Percentiles rank a stretch among this genome's conserved stretches.
Evolutionary conservation across 345 rosid species (phyloP).

Genomic region (Euclidium syriacum): DNA sequence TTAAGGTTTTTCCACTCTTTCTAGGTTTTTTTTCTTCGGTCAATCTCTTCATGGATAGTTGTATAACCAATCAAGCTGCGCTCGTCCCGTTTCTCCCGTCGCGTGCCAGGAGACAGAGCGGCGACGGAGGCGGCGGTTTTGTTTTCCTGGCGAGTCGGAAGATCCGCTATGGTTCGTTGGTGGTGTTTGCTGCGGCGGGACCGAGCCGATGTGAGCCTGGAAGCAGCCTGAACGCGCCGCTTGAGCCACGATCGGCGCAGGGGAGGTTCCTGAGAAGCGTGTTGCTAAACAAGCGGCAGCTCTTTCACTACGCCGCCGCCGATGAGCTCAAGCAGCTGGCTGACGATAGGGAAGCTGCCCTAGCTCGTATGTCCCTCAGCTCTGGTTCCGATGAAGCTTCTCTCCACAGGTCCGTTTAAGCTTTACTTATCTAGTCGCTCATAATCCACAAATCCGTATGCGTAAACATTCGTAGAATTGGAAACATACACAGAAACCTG

Average conservation of each 20-base stretch:
- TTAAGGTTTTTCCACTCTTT: not conserved
- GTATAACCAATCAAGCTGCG: constrained; percentile 36
- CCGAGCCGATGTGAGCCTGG: constrained; percentile 76
- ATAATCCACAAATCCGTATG: not conserved
- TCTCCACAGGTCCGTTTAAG: constrained; percentile 63
- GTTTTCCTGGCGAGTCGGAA: not conserved
- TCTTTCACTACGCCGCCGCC: constrained; percentile 66
- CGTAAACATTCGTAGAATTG: not conserved
- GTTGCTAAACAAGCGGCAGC: constrained; percentile 63
- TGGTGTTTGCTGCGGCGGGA: constrained; percentile 44
- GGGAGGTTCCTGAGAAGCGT: constrained; percentile 76
- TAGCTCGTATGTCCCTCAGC: constrained; percentile 53
- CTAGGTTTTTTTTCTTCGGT: not conserved
- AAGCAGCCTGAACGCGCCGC: constrained; percentile 78
- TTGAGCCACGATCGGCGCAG: constrained; percentile 57
- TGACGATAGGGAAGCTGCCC: constrained; percentile 51
- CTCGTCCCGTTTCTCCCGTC: constrained; percentile 29
- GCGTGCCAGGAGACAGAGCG: constrained; percentile 27
- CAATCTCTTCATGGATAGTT: constrained; percentile 48
- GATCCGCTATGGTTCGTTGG: not conserved
- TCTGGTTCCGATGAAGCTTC: constrained; percentile 65
- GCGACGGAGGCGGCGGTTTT: constrained; percentile 23
- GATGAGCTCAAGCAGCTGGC: constrained; percentile 74
- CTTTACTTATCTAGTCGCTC: not conserved
- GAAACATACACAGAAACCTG: not conserved